Conservation (phyloP, 768 basidiomycete genomes). For the Phylloporus sp. region DNA sequence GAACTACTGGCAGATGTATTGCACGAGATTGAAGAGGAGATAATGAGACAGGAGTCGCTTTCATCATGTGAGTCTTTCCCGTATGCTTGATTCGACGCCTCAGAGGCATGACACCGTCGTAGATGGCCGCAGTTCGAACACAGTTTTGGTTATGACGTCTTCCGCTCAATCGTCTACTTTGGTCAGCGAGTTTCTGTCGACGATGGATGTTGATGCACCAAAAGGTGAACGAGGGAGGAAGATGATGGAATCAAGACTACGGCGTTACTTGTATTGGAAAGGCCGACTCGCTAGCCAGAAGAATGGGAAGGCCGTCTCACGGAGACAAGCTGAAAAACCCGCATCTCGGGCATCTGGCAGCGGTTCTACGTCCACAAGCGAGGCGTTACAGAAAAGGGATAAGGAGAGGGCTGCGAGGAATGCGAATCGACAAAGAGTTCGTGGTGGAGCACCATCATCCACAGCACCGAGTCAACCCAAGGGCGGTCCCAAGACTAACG, state of each 20-base stretch:
- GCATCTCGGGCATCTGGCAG: constrained; percentile 14
- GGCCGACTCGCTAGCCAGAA: constrained; percentile 36
- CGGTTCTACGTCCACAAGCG: constrained; percentile 44
- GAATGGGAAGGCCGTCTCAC: constrained; percentile 6
- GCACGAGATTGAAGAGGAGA: constrained; percentile 87
- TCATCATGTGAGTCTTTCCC: constrained; percentile 14
- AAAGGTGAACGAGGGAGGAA: constrained; percentile 60
- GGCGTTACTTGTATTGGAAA: constrained; percentile 81
- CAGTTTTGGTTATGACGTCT: constrained; percentile 83
- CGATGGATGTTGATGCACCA: constrained; percentile 52
- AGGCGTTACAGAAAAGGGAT: constrained; percentile 77
- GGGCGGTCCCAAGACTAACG: constrained; percentile 7
- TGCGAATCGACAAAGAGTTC: constrained; percentile 65
- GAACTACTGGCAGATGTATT: constrained; percentile 76
- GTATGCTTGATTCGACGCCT: background rate
- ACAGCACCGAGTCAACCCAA: constrained; percentile 6
- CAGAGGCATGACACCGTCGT: background rate
- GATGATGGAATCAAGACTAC: constrained; percentile 79
- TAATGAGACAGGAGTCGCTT: constrained; percentile 55
- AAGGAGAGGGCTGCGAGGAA: constrained; percentile 53
- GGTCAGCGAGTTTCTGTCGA: constrained; percentile 74
- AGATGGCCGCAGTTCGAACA: constrained; percentile 58
- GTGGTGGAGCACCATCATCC: constrained; percentile 60
- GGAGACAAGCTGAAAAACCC: background rate
- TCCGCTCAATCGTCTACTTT: constrained; percentile 71